Percentiles rank a stretch among this genome's conserved stretches.
Evolutionary conservation across 495 filamentous ascomycete species (phyloP).

Genomic region (Aspergillus indologenus): DNA sequence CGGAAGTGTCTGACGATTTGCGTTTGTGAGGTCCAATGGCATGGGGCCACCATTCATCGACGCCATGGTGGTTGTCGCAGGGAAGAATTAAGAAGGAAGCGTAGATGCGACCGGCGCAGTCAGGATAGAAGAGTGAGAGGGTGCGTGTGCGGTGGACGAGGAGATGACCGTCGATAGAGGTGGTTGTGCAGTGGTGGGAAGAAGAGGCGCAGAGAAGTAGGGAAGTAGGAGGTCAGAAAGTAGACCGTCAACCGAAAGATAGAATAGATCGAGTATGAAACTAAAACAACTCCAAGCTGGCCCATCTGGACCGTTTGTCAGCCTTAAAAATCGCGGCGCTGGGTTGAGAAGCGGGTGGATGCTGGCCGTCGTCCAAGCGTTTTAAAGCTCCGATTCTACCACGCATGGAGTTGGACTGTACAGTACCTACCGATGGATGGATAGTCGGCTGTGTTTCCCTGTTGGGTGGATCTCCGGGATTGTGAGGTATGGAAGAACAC

Average conservation of each 20-base stretch:
- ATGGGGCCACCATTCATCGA: conserved; percentile 19
- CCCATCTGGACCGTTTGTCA: conserved; percentile 20
- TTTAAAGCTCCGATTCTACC: conserved; percentile 12
- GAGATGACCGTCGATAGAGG: neutral
- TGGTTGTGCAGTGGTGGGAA: neutral
- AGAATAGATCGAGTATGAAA: neutral
- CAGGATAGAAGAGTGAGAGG: neutral
- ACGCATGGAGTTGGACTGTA: no score
- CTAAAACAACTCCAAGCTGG: neutral
- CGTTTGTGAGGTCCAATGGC: conserved; percentile 17
- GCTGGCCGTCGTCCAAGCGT: conserved; percentile 18
- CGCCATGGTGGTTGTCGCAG: conserved; percentile 14
- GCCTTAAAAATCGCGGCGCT: conserved; percentile 18
- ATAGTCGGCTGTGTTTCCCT: conserved; percentile 15
- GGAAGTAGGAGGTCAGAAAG: neutral
- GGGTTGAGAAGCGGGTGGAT: conserved; percentile 16
- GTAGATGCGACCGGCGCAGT: conserved; percentile 21
- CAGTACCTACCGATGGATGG: conserved; percentile 2
- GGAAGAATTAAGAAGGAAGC: neutral
- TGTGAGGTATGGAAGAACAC: no score
- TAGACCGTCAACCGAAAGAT: neutral
- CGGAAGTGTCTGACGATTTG: conserved; percentile 17
- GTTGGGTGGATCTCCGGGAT: conserved; percentile 1
- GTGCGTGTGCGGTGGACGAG: neutral
- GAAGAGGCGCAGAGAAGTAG: neutral